These are phyloP conservation scores for Collybia nuda DNA, from an alignment of 768 basidiomycete species.

Conservation along the genomic window DNA sequence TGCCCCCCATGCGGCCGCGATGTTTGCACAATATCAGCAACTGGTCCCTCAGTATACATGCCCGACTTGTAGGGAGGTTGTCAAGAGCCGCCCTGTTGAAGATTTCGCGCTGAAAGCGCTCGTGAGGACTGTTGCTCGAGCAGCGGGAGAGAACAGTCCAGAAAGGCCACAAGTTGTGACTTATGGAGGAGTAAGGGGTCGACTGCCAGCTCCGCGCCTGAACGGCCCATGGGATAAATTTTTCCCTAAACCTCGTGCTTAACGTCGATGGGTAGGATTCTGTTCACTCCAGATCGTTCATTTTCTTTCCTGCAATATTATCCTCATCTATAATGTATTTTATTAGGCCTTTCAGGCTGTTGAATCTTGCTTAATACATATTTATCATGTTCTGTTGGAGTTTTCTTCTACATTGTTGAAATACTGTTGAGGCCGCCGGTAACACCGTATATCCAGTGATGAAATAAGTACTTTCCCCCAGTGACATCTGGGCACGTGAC, in stretches of 20 bases:
- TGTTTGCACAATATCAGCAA: constrained; percentile 23
- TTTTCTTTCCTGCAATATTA: neutral
- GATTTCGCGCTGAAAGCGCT: constrained; percentile 62
- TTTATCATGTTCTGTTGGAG: neutral
- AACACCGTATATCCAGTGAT: too few relatives aligned
- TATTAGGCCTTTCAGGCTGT: neutral
- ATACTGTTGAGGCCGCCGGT: too few relatives aligned
- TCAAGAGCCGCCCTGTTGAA: constrained; percentile 53
- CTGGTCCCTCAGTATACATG: constrained; percentile 52
- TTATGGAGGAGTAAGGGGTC: constrained; percentile 21
- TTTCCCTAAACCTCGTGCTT: constrained; percentile 28
- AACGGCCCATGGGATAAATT: constrained; percentile 45
- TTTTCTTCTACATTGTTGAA: neutral
- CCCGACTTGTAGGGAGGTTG: constrained; percentile 59
- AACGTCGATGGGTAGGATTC: neutral
- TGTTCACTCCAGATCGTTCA: neutral
- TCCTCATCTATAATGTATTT: neutral
- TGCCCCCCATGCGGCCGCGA: constrained; percentile 25
- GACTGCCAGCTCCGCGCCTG: constrained; percentile 5
- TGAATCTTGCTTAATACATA: too few relatives aligned
- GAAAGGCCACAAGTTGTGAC: constrained; percentile 18
- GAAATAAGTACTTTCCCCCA: too few relatives aligned
- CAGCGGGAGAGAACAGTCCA: constrained; percentile 48
- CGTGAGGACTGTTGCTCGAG: constrained; percentile 46
- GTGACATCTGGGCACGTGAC: too few relatives aligned